phyloP scores from a whole-genome alignment of 805 yeast species.

The Kluyveromyces starmeri region DNA sequence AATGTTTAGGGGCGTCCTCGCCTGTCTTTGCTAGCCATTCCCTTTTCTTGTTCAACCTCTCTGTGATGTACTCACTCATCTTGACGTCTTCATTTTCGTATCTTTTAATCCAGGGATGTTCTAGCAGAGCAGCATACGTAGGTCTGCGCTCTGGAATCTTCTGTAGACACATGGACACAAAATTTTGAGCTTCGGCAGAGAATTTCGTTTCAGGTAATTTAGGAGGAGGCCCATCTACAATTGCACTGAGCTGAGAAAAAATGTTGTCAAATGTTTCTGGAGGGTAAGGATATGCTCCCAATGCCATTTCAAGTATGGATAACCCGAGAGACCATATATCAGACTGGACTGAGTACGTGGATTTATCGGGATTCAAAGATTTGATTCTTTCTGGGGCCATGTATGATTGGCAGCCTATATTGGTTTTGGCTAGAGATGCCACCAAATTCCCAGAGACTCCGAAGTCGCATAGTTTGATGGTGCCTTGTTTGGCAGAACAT shows the following conservation, averaged over 20 bases:
- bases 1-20: constrained; percentile 18
- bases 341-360: constrained; percentile 83
- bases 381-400: constrained; percentile 98
- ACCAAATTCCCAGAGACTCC: constrained; percentile 95
- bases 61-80: constrained; percentile 32
- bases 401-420: constrained; percentile 94
- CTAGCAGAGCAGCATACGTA: constrained; percentile 60
- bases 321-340: constrained; percentile 95
- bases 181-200: constrained; percentile 70
- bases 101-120: constrained; percentile 75
- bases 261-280: constrained; percentile 86
- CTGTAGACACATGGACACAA: constrained; percentile 67
- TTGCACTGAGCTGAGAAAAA: constrained; percentile 88
- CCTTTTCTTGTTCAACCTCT: constrained; percentile 27
- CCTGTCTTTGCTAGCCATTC: constrained; percentile 22
- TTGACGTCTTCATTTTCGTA: constrained; percentile 35
- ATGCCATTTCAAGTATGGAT: constrained; percentile 77
- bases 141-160: constrained; percentile 81
- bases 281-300: constrained; percentile 93
- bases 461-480: constrained; percentile 86
- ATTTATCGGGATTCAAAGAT: constrained; percentile 61
- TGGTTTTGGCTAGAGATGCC: constrained; percentile 89
- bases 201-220: constrained; percentile 52
- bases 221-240: constrained; percentile 96
- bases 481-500: constrained; percentile 67